phyloP scores from a whole-genome alignment of 2,329 filamentous ascomycete species.

The Pseudogymnoascus verrucosus region DNA sequence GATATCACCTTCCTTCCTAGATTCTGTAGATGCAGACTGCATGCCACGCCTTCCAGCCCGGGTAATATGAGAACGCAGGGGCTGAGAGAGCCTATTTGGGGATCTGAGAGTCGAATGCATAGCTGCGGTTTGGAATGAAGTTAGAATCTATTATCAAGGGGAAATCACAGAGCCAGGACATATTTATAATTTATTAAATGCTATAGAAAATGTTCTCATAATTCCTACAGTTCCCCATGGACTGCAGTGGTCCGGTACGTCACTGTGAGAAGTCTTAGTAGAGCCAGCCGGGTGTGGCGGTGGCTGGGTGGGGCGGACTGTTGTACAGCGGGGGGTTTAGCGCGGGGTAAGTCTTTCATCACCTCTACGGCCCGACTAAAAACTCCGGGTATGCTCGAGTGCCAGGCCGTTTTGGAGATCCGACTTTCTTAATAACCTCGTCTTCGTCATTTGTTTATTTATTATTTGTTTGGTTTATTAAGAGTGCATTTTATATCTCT shows the following conservation, averaged over 20 bases:
- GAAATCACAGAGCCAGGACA: neutral
- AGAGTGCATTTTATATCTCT: neutral
- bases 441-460: neutral
- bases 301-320: slow-evolving; percentile 4
- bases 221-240: neutral
- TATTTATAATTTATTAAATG: slow-evolving; percentile 2
- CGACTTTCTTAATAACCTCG: neutral
- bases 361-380: neutral
- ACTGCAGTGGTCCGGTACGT: neutral
- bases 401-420: neutral
- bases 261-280: neutral
- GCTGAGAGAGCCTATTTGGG: neutral
- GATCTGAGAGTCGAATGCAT: slow-evolving; percentile 7
- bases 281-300: neutral
- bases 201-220: slow-evolving; percentile 1
- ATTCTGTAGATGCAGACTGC: neutral
- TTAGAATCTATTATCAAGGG: neutral
- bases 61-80: neutral
- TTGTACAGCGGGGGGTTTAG: neutral
- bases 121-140: neutral
- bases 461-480: neutral
- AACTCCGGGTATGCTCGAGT: neutral
- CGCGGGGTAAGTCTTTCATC: neutral
- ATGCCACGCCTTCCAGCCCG: neutral
- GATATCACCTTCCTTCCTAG: slow-evolving; percentile 48